Evolutionary conservation across 2,329 filamentous ascomycete species (phyloP), one percentile per base, ranked within the genome.

Genomic region (Cladophialophora carrionii): DNA sequence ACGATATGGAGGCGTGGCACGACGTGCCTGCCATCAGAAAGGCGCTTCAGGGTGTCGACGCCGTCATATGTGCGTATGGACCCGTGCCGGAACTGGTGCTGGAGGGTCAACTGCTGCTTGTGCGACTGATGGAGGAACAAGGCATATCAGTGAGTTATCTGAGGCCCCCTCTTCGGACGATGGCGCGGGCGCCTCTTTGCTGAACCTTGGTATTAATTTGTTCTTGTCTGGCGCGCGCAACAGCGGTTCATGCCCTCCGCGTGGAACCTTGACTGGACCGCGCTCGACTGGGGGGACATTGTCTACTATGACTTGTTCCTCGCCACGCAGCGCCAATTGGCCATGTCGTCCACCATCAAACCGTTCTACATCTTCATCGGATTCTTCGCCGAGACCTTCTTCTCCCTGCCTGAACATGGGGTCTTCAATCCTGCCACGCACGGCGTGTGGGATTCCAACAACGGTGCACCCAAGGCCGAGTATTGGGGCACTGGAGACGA

Each of bases 261-360:
- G 6, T 58, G 56, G 56, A 58, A 58, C 29, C 43, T 58, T 8
- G 56, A 58, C 56, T 58, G 56, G 56, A 48, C 56, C 10, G n/a
- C 9, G 17, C 56, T 58, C 10, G 26, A n/a, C 8, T 58, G 26
- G 8, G 43, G 56, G 4, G 56, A 49, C 12, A 49, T 58, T 22
- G 56, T 58, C 17, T 58, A 58, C 20, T 58, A 58, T 8, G 56
- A 58, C 41, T 41, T 51, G 24, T 58, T 58, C 41, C 56, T 58
- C 7, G 56, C 56, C 3, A 48, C 46, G 14, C 43, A 58, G 43
- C 56, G 56, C 26, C 56, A 58, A 10, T n/a, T 58, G 14, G 56
- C 56, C 37, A 34, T 58, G 56, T 58, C 56, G 8, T 49, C 56
- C 56, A 43, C 7, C 3, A 58, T 58, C 26, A 49, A 58, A 17